Percentiles rank a stretch among this genome's conserved stretches.
Evolutionary conservation across 2,329 filamentous ascomycete species (phyloP).

Genomic region (Hysterium pulicare): DNA sequence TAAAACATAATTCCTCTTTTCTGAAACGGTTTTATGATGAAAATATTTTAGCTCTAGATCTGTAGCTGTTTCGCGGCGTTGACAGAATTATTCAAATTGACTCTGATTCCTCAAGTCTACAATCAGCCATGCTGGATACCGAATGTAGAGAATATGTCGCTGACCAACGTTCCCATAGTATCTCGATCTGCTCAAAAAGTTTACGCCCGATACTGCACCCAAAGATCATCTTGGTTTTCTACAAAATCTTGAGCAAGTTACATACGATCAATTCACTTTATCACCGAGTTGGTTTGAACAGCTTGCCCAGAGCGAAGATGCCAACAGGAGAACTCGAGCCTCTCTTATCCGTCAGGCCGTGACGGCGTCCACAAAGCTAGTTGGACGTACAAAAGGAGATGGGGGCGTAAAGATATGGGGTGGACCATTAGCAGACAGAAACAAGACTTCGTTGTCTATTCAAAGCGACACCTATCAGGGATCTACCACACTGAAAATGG

Average conservation of each 20-base stretch:
- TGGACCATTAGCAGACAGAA: conserved; percentile 31
- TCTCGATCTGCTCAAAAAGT: conserved; percentile 39
- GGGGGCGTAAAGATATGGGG: conserved; percentile 42
- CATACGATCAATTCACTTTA: conserved; percentile 21
- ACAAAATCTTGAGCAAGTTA: conserved; percentile 36
- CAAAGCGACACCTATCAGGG: conserved; percentile 32
- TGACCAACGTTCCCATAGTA: conserved; percentile 29
- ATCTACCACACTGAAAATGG: conserved; percentile 53
- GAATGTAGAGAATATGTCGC: conserved; percentile 5
- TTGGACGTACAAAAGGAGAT: conserved; percentile 15
- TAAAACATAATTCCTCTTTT: conserved; percentile 24
- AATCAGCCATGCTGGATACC: neutral
- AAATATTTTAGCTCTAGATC: conserved; percentile 51
- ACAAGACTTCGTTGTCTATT: conserved; percentile 18
- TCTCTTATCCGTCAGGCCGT: conserved; percentile 34
- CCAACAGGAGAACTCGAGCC: conserved; percentile 30
- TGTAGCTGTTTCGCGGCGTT: conserved; percentile 46
- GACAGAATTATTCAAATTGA: conserved; percentile 45
- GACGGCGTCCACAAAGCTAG: conserved; percentile 26
- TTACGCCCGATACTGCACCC: conserved; percentile 35
- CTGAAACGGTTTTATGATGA: conserved; percentile 45
- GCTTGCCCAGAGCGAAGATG: conserved; percentile 32
- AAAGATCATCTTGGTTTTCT: conserved; percentile 40
- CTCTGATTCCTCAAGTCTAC: conserved; percentile 32
- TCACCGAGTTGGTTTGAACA: conserved; percentile 32